A percentile compares a stretch with the other conserved stretches of the same genome.
Evolutionary conservation across 2,329 filamentous ascomycete species (phyloP).

Genomic region (Epichloe sp.): DNA sequence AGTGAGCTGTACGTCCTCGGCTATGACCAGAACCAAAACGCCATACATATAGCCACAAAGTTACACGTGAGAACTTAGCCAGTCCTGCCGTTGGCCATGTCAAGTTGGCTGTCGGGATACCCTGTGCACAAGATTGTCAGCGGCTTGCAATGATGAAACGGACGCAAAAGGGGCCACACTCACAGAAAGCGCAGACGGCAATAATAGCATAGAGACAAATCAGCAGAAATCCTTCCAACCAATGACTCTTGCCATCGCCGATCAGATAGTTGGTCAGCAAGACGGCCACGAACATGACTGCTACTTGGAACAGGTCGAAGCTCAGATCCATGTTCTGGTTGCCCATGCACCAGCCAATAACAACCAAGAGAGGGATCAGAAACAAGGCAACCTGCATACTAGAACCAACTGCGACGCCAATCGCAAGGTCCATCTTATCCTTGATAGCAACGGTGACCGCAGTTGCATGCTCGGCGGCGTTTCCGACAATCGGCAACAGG

Average conservation of each 20-base stretch:
- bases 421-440: conserved; percentile 76
- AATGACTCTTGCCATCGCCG: conserved; percentile 70
- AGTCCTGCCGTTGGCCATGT: conserved; percentile 2
- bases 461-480: conserved; percentile 70
- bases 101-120: conserved; percentile 5
- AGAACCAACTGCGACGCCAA: conserved; percentile 67
- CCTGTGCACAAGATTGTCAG: conserved; percentile 2
- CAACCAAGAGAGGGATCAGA: conserved; percentile 61
- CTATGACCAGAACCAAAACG: background rate
- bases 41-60: background rate
- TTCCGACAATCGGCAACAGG: conserved; percentile 70
- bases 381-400: conserved; percentile 74
- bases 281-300: conserved; percentile 70
- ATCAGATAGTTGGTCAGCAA: conserved; percentile 81
- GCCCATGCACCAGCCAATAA: conserved; percentile 66
- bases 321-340: conserved; percentile 64
- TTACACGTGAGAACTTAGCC: background rate
- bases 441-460: conserved; percentile 69
- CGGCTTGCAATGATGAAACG: background rate
- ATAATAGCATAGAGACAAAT: conserved; percentile 73
- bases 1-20: background rate
- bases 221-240: conserved; percentile 63
- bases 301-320: conserved; percentile 83
- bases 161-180: conserved; percentile 17
- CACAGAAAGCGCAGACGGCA: conserved; percentile 52